Percentiles rank a stretch among this genome's conserved stretches.
Evolutionary conservation across 805 yeast species (phyloP).

Genomic region (Zygosaccharomyces pseudorouxii): DNA sequence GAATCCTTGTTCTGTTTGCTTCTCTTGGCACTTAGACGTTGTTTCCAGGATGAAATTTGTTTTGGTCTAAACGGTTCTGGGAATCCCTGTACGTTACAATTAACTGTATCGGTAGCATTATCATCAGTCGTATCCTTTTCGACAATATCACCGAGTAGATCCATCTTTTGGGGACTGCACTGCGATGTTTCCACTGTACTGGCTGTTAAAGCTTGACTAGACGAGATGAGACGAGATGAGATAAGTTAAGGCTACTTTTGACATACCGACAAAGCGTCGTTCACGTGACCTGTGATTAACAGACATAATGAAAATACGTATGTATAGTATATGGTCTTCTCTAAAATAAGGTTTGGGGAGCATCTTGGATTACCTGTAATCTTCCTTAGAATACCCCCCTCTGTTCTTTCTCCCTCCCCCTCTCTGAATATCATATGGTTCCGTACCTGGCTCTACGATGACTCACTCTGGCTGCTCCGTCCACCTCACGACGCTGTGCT

Average conservation of each 20-base stretch:
- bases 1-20: conserved; percentile 2
- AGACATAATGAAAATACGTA: background rate
- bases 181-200: too few relatives aligned
- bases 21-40: conserved; percentile 38
- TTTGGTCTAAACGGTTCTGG: conserved; percentile 34
- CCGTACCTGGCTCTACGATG: background rate
- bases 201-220: background rate
- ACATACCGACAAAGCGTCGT: too few relatives aligned
- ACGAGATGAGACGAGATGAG: conserved; percentile 1
- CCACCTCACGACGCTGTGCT: conserved; percentile 18
- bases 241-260: background rate
- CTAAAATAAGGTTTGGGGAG: too few relatives aligned
- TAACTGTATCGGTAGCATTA: background rate
- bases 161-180: conserved; percentile 41
- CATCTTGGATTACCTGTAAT: too few relatives aligned
- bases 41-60: conserved; percentile 49
- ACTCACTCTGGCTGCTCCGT: background rate
- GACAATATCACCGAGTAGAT: conserved; percentile 66
- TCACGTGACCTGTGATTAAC: too few relatives aligned
- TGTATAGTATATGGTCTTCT: background rate
- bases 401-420: too few relatives aligned
- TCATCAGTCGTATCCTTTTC: conserved; percentile 47
- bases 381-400: too few relatives aligned
- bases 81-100: conserved; percentile 24
- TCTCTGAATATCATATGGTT: background rate